Base-by-base conservation (phyloP, 2,329 filamentous ascomycete genomes). In the Elsinoe ampelina region DNA sequence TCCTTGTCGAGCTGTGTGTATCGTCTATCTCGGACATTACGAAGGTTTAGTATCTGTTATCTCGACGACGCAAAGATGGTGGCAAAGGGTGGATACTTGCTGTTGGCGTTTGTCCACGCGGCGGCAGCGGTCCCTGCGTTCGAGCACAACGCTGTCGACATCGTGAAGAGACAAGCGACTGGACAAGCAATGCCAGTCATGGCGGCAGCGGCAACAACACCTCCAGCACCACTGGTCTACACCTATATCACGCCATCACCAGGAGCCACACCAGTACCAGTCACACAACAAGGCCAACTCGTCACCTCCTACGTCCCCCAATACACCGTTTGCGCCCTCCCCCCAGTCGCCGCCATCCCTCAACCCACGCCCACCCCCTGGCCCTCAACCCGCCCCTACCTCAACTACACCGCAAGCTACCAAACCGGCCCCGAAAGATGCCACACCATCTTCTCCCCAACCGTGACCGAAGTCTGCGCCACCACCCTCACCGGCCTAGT, bases 271-370 rank as follows among this genome's bases (percentile, higher is more conserved):
- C 68, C 70, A 0, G 62, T 75, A 1, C 65, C 72, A 12, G 65
- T 75, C 8, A 75, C 72, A 1, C 58, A 65, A 26, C 70, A 74
- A 58, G 74, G 72, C 61, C 73, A 75, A 60, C 63, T 74, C 8
- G 66, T 74, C 20, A 72, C 71, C 7, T 72, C 72, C 0, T 75
- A 69, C 59, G 63, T 73, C 7, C 72, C 73, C 0, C 64, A 71
- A 57, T 71, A 68, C 60, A 75, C 73, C 2, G 70, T 72, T 41
- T 76, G 73, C 61, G 67, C 70, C 35, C 67, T 70, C 1, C 70
- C 72, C 26, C 68, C 69, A 0, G 58, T 71, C 13, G 70, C 64
- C 6, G 64, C 71, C 38, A 63, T 68, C 30, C 65, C 70, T 19
- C 59, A 58, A 7, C 57, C 63, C 11, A 64, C 63, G 12, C 61